Conservation (phyloP, 2,329 filamentous ascomycete genomes). For the Dactylellina sp. region DNA sequence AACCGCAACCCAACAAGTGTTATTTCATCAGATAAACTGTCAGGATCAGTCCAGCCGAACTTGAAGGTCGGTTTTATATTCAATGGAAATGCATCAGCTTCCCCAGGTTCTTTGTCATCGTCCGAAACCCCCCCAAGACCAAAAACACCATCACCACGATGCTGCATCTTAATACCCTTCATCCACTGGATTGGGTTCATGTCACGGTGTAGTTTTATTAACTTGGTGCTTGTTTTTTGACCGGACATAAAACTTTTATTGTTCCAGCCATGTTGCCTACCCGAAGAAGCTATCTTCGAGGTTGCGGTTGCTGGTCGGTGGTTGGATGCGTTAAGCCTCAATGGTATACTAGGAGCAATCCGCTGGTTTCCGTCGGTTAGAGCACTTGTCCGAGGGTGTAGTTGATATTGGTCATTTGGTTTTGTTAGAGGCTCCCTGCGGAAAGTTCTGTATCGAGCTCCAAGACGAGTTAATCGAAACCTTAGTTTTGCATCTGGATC, state of each 20-base stretch:
- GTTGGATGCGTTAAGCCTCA: slow-evolving; percentile 30
- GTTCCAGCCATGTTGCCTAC: slow-evolving; percentile 30
- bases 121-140: slow-evolving; percentile 48
- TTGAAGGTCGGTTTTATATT: slow-evolving; percentile 56
- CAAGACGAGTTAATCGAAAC: slow-evolving; percentile 76
- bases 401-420: slow-evolving; percentile 15
- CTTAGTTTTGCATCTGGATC: slow-evolving; percentile 60
- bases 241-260: slow-evolving; percentile 51
- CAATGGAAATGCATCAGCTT: slow-evolving; percentile 18
- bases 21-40: slow-evolving; percentile 72
- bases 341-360: slow-evolving; percentile 17
- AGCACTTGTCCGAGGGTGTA: slow-evolving; percentile 19
- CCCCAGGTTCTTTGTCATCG: slow-evolving; percentile 24
- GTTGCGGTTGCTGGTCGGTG: slow-evolving; percentile 33
- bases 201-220: slow-evolving; percentile 61
- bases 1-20: slow-evolving; percentile 72
- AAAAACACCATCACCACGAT: slow-evolving; percentile 60
- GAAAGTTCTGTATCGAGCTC: slow-evolving; percentile 86
- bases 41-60: slow-evolving; percentile 63
- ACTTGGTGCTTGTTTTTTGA: slow-evolving; percentile 46
- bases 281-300: slow-evolving; percentile 24
- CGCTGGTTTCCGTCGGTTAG: slow-evolving; percentile 31
- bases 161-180: slow-evolving; percentile 73
- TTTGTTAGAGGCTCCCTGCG: slow-evolving; percentile 72
- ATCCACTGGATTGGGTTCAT: slow-evolving; percentile 74